Percentiles rank a stretch among this genome's conserved stretches.
Conservation (phyloP, 169 alveolate species). For the Plasmodium gaboni region DNA sequence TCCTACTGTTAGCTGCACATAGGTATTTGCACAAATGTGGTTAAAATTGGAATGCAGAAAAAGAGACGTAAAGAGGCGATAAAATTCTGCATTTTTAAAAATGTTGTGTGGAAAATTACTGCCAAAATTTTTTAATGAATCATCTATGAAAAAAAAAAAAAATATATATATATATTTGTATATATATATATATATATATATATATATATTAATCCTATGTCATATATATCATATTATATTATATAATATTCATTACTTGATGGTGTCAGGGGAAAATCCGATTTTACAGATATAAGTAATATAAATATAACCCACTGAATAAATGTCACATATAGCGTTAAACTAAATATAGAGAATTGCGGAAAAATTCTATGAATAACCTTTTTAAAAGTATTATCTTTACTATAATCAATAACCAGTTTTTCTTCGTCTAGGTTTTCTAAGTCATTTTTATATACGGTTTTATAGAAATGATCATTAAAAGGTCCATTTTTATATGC, state of each 20-base stretch:
- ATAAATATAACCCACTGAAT: constrained; percentile 72
- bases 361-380: constrained; percentile 70
- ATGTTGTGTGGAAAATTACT: constrained; percentile 69
- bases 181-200: background rate
- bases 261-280: constrained; percentile 64
- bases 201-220: background rate
- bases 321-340: constrained; percentile 65
- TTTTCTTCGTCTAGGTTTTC: constrained; percentile 71
- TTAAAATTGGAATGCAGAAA: constrained; percentile 76
- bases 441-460: constrained; percentile 66
- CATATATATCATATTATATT: too few relatives aligned
- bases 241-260: constrained; percentile 28
- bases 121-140: constrained; percentile 73
- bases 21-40: constrained; percentile 78
- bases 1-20: constrained; percentile 76
- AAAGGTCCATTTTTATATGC: constrained; percentile 60
- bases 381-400: constrained; percentile 58
- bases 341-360: constrained; percentile 71
- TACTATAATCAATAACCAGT: constrained; percentile 35
- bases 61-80: constrained; percentile 74
- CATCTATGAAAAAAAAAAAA: constrained; percentile 37
- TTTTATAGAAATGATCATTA: constrained; percentile 76
- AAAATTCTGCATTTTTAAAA: constrained; percentile 62
- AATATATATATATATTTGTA: background rate
- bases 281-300: constrained; percentile 58